Evolutionary conservation across 2,329 filamentous ascomycete genomes (phyloP), one percentile per base, ranked within the genome.

Genomic region (Colletotrichum truncatum): DNA sequence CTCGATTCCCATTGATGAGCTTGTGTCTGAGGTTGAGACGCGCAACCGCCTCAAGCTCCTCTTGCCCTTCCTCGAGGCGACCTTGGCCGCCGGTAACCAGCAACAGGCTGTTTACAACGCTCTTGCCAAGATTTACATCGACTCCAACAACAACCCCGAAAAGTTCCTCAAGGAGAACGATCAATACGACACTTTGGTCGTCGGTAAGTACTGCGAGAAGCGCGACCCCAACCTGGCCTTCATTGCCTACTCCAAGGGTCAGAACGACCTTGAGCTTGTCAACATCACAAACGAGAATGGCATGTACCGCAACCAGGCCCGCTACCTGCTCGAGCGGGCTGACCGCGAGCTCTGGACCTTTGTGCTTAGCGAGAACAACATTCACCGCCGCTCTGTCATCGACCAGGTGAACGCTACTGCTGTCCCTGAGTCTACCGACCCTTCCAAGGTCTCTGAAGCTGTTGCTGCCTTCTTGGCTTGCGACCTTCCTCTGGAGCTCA

Each of bases 181-280:
- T 74, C 89, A 96, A 77, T 99, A 99, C 71, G 96, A 99, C 75
- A 93, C 96, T 4, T 84, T 98, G 39, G 88, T 85, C 23, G 93
- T 99, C 59, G 96, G 96, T 77, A 98, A 97, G 81, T 99, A 99
- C 84, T 99, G 95, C 77, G 95, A 98, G 84, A 98, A 98, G 87
- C 92, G 96, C 32, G 96, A 99, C 73, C 96, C 96, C 68, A 97
- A 97, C 77, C 84, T 99, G 58, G 95, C 93, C 3, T 97, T 92
- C 80, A 97, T 98, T 75, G 93, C 94, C 67, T 99, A 98, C 79
- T 88, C 90, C 73, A 99, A 99, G 85, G 96, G 96, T 18, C 93
- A 98, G 80, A 99, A 99, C 70, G 96, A 99, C 74, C 82, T 99
- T 30, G 97, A 99, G 81, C 87, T 99, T 61, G 95, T 99, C 80